Conservation (phyloP, 345 rosid species). For the Pseudoturritis turrita region DNA sequence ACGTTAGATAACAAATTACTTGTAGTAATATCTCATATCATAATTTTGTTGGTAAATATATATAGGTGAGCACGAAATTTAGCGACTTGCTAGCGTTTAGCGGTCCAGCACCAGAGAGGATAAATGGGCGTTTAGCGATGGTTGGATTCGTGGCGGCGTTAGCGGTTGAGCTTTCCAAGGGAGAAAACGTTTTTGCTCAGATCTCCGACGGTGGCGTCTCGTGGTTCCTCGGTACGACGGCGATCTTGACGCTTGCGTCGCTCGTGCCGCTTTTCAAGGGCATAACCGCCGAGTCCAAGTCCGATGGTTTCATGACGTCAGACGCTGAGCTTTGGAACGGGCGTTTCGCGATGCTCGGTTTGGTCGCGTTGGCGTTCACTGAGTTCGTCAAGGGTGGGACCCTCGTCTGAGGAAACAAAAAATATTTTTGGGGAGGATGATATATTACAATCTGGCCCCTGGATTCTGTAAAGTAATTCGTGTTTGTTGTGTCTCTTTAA, state of each 20-base stretch:
- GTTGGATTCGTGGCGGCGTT: constrained; percentile 71
- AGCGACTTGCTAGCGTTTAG: constrained; percentile 64
- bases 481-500: not conserved
- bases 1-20: no score
- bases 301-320: constrained; percentile 64
- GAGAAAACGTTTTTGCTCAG: constrained; percentile 62
- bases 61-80: constrained; percentile 54
- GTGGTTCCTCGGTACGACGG: constrained; percentile 54
- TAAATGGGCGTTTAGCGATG: constrained; percentile 89
- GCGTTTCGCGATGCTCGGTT: constrained; percentile 75
- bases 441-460: constrained; percentile 5
- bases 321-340: constrained; percentile 88
- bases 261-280: constrained; percentile 59
- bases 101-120: constrained; percentile 90
- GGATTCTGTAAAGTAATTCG: not conserved
- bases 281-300: constrained; percentile 46
- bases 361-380: constrained; percentile 69
- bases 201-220: constrained; percentile 53
- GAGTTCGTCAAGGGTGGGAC: constrained; percentile 68
- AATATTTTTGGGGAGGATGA: not conserved
- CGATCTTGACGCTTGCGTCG: constrained; percentile 59
- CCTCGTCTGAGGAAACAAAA: constrained; percentile 29
- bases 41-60: no score
- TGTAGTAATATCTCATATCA: no score
- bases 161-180: constrained; percentile 58